Conservation (phyloP, 495 filamentous ascomycete genomes). For the Staphylotrichum tortipilum region DNA sequence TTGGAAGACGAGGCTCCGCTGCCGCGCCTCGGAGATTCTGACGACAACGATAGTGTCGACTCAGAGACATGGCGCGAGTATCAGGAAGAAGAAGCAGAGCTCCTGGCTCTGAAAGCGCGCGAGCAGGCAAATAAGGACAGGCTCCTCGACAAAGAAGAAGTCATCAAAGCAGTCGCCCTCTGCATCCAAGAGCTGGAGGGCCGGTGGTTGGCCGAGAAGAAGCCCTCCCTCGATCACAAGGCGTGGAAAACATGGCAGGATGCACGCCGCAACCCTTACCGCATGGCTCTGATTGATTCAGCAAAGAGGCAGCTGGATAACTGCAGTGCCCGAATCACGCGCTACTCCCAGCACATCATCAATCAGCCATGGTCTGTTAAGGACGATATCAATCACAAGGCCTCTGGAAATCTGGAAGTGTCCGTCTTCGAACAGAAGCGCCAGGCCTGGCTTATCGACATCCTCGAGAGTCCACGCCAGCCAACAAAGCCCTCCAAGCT, state of each 20-base stretch:
- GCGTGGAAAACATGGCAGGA: constrained; percentile 57
- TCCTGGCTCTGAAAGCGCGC: constrained; percentile 6
- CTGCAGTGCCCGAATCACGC: constrained; percentile 42
- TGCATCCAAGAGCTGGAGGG: constrained; percentile 44
- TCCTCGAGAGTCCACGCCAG: constrained; percentile 40
- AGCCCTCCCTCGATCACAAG: constrained; percentile 43
- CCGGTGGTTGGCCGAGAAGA: constrained; percentile 49
- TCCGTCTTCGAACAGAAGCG: constrained; percentile 53
- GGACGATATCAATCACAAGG: constrained; percentile 41
- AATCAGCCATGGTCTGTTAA: constrained; percentile 41
- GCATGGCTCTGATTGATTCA: constrained; percentile 16
- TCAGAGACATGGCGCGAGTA: constrained; percentile 55
- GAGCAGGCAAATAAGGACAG: background rate
- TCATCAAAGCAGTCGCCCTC: constrained; percentile 43
- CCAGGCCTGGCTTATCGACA: constrained; percentile 42
- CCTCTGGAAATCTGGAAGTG: constrained; percentile 44
- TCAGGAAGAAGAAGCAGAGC: constrained; percentile 40
- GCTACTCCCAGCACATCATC: constrained; percentile 42
- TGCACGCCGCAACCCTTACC: constrained; percentile 21
- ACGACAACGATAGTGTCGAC: constrained; percentile 30
- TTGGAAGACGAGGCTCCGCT: constrained; percentile 43
- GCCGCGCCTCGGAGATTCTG: constrained; percentile 59
- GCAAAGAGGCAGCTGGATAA: constrained; percentile 8
- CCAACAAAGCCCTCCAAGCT: constrained; percentile 39
- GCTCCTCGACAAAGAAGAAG: constrained; percentile 37